A percentile compares a stretch with the other conserved stretches of the same genome.
These are phyloP conservation scores for Kluyveromyces dobzhanskii DNA, from an alignment of 805 yeast species.

Conservation along the genomic window DNA sequence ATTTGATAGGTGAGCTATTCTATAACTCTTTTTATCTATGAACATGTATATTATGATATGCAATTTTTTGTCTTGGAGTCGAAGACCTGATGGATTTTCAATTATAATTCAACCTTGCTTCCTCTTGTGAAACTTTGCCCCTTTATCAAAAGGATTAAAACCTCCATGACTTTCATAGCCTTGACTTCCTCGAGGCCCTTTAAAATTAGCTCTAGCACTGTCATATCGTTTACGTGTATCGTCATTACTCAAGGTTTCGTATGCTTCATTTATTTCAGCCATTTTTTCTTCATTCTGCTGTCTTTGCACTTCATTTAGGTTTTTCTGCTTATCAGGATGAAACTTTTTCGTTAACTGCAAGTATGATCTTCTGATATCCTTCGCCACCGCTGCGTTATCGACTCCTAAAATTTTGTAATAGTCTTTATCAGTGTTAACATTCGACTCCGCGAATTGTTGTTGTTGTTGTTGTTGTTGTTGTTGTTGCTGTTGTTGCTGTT, in stretches of 20 bases:
- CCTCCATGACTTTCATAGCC: not conserved
- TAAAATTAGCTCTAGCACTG: conserved; percentile 20
- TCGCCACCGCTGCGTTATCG: conserved; percentile 54
- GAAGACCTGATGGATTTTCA: no score
- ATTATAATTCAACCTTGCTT: not conserved
- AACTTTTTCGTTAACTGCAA: conserved; percentile 67
- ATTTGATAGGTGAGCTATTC: no score
- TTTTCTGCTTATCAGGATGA: conserved; percentile 89
- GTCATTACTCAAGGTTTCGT: conserved; percentile 69
- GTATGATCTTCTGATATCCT: conserved; percentile 73
- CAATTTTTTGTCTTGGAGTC: no score
- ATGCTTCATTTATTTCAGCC: conserved; percentile 90
- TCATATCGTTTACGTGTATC: conserved; percentile 63
- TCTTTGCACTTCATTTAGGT: conserved; percentile 44
- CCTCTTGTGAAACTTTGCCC: not conserved
- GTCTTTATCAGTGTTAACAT: conserved; percentile 41
- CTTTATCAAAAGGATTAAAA: conserved; percentile 1
- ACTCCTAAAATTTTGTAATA: conserved; percentile 75
- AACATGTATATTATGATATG: no score
- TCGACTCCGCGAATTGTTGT: conserved; percentile 19
- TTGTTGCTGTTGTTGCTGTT: conserved; percentile 34
- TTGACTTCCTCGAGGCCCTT: not conserved
- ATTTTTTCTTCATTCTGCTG: conserved; percentile 73
- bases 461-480: conserved; percentile 29
- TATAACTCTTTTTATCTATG: no score